Conservation (phyloP, 2,329 filamentous ascomycete genomes). For the Apiospora pterosperma region DNA sequence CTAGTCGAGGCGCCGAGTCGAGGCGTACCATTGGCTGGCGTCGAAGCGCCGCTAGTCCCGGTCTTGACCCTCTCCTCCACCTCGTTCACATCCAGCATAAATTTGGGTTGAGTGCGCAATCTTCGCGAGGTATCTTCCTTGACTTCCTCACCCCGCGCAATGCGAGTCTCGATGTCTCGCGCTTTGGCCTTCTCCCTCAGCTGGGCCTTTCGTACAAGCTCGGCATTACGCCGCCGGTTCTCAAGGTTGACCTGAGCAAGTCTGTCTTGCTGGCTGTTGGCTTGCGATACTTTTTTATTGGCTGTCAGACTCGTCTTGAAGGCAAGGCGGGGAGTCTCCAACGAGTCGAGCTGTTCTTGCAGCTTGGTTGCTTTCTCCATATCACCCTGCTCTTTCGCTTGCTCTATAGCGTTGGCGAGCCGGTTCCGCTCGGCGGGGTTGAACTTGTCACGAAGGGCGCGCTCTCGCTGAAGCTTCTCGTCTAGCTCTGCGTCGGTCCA, state of each 20-base stretch:
- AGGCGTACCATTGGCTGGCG: slow-evolving; percentile 52
- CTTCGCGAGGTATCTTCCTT: slow-evolving; percentile 55
- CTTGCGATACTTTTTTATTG: slow-evolving; percentile 47
- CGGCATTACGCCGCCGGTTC: slow-evolving; percentile 81
- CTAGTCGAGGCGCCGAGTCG: slow-evolving; percentile 38
- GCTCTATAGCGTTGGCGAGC: slow-evolving; percentile 61
- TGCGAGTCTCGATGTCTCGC: slow-evolving; percentile 56
- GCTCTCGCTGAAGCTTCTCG: slow-evolving; percentile 70
- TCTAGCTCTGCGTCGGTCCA: slow-evolving; percentile 84
- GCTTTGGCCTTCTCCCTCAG: slow-evolving; percentile 71
- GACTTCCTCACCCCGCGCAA: slow-evolving; percentile 61
- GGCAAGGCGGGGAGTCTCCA: slow-evolving; percentile 69
- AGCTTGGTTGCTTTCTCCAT: slow-evolving; percentile 51
- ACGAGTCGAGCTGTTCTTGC: slow-evolving; percentile 58
- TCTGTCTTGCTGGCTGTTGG: slow-evolving; percentile 69
- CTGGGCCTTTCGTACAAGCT: slow-evolving; percentile 87
- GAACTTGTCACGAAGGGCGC: slow-evolving; percentile 62
- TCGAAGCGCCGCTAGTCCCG: slow-evolving; percentile 40
- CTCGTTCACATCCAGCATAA: not conserved
- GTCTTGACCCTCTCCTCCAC: not conserved
- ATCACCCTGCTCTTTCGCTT: slow-evolving; percentile 63
- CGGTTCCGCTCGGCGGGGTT: slow-evolving; percentile 66
- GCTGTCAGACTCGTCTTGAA: slow-evolving; percentile 62
- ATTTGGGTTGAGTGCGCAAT: slow-evolving; percentile 62
- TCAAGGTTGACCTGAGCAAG: slow-evolving; percentile 79